Base-by-base conservation (phyloP, 1,284 basidiomycete species). In the Mycocalia duriaeana region DNA sequence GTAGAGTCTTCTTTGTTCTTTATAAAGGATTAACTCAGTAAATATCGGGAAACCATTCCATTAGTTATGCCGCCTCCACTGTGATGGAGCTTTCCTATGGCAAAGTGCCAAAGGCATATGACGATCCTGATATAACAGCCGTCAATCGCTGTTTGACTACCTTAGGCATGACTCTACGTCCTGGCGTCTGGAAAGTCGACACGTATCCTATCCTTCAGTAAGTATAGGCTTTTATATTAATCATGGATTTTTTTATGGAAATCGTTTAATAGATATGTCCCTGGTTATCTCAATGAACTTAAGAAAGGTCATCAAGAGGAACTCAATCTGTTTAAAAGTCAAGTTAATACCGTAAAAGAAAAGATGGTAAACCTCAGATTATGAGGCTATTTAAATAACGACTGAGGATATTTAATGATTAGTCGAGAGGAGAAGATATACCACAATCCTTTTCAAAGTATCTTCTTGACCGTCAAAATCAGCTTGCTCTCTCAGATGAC, bases 61-160 rank as follows among this genome's bases (percentile, higher is more conserved):
- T 31, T 51, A 85, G 82, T 25, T 87, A 81, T 53, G 77, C 82
- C 0, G 77, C 82, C 0, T 77, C 76, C 0, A 74, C 85, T 1
- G 80, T 84, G 2, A 72, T 87, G 63, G 71, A 75, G 2, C 68
- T 86, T 40, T 78, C 82, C 5, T 87, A 86, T 51, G 84, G 82
- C 0, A 81, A 79, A 49, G 65, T 71, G 50, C 57, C 75, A 44
- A 74, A 73, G 31, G 69, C 63, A 0, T 76, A 73, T 50, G 65
- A 75, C 3, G 83, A 85, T 53, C 76, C 75, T 0, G 79, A 82
- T 25, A 72, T 88, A 2, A 49, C 64, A 14, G 69, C 72, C 16
- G 73, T 86, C 35, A 76, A 75, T 44, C 65, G 70, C 9, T 71
- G 69, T 25, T 60, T 79, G 7, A 63, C 65, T 2, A 68, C 77